These are phyloP conservation scores for Populus hybrid DNA, from an alignment of 441 rosid genomes.

Conservation along the genomic window DNA sequence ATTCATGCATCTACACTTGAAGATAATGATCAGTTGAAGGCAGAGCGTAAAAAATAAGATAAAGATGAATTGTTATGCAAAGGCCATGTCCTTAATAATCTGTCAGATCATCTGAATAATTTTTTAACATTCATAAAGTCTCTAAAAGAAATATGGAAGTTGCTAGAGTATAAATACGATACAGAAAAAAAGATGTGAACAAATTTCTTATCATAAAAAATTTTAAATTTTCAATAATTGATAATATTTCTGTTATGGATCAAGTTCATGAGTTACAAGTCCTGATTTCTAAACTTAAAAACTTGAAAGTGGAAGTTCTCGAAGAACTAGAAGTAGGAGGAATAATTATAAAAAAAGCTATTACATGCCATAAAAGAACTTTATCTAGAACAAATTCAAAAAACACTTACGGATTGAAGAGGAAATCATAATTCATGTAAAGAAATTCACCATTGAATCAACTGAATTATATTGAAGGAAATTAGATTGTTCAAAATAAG, in stretches of 20 bases:
- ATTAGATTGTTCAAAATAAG: too few relatives aligned
- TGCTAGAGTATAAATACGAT: background rate
- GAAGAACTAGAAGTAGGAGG: too few relatives aligned
- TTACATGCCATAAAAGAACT: too few relatives aligned
- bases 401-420: too few relatives aligned
- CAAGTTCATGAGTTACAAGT: background rate
- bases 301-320: too few relatives aligned
- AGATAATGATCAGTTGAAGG: background rate
- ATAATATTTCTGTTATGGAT: background rate
- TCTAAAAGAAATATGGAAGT: background rate
- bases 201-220: background rate
- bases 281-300: too few relatives aligned
- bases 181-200: background rate
- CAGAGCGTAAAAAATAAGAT: background rate
- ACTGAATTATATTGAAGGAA: too few relatives aligned
- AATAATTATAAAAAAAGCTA: too few relatives aligned
- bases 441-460: too few relatives aligned
- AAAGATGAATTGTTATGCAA: background rate
- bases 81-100: background rate
- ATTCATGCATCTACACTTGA: too few relatives aligned
- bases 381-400: too few relatives aligned
- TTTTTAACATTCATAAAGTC: background rate
- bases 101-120: background rate
- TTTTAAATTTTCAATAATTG: background rate
- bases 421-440: too few relatives aligned